Base-by-base conservation (phyloP, 352 stramenopile species). In the Globisporangium spiculum region DNA sequence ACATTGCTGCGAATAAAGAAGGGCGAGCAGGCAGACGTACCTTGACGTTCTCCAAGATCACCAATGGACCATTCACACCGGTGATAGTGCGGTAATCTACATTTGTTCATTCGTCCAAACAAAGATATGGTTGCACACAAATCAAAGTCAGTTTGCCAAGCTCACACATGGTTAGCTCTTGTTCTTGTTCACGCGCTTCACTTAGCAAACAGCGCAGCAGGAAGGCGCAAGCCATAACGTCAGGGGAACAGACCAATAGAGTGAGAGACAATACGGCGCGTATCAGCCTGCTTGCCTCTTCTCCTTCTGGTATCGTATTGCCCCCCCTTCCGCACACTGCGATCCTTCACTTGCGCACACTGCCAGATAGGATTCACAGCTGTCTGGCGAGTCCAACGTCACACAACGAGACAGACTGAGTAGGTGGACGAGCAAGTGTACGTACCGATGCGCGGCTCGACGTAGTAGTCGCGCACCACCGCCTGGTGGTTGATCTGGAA, bases 21-120 rank as follows among this genome's bases (percentile, higher is more conserved):
- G 36, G 9, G 36, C 36, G 36, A 41, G 8, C 36, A 55, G n/a
- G 3, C 20, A 30, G 26, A 71, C 66, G 36, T 50, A 99, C 90
- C 88, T 99, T 99, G 63, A 99, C 98, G 84, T 99, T 99, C 78
- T 99, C 97, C 63, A 99, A 86, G 69, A 99, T 98, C 26, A 99
- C 98, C 58, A 99, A 81, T 68, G 98, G 98, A 67, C 98, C 98
- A 75, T 99, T 99, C 27, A 99, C 98, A 72, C 97, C 96, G 59
- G 91, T 95, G 83, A 99, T 99, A 41, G 98, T 99, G 66, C 96
- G 95, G 73, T 98, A 98, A 70, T 97, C 88, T 95, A 14, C 36
- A 41, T 41, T 41, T 10, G 77, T 66, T 27, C 16, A 24, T 55
- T 10, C 3, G 30, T 30, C 50, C 50, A 55, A 12, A 54, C 50